Conservation (phyloP, 768 basidiomycete species). For the Tulasnella sp. region DNA sequence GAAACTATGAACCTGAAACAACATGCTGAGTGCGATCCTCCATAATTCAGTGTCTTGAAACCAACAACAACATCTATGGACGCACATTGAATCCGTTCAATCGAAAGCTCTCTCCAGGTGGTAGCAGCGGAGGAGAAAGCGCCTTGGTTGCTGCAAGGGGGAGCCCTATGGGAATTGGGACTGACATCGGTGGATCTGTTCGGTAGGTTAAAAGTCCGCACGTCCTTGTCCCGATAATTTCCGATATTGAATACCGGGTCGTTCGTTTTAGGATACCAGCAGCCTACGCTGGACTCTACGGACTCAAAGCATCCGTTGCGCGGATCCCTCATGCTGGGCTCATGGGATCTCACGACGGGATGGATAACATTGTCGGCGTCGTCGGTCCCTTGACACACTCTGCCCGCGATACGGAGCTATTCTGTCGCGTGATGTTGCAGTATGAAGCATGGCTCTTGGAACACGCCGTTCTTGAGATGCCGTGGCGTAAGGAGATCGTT, state of each 20-base stretch:
- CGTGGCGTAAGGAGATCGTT: conserved; percentile 34
- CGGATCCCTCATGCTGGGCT: conserved; percentile 43
- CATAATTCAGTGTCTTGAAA: conserved; percentile 36
- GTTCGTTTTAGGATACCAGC: conserved; percentile 27
- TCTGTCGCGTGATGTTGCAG: conserved; percentile 38
- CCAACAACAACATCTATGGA: conserved; percentile 40
- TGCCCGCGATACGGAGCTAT: conserved; percentile 38
- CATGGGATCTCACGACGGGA: conserved; percentile 38
- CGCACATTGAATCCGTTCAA: conserved; percentile 39
- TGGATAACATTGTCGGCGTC: conserved; percentile 41
- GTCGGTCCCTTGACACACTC: conserved; percentile 40
- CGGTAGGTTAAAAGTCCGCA: conserved; percentile 1
- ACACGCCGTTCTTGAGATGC: conserved; percentile 38
- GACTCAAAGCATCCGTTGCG: conserved; percentile 38
- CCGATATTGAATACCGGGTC: not conserved
- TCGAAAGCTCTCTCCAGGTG: conserved; percentile 33
- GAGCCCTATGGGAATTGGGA: conserved; percentile 32
- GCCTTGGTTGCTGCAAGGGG: conserved; percentile 37
- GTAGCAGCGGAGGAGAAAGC: conserved; percentile 40
- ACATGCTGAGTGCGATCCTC: not conserved
- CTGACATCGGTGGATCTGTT: conserved; percentile 39
- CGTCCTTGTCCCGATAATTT: not conserved
- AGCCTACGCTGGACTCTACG: conserved; percentile 33
- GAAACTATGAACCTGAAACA: not conserved
- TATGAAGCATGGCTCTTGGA: conserved; percentile 38